A percentile compares a stretch with the other conserved stretches of the same genome.
Conservation (phyloP, 2,329 filamentous ascomycete species). For the Lachnellula willkommii region DNA sequence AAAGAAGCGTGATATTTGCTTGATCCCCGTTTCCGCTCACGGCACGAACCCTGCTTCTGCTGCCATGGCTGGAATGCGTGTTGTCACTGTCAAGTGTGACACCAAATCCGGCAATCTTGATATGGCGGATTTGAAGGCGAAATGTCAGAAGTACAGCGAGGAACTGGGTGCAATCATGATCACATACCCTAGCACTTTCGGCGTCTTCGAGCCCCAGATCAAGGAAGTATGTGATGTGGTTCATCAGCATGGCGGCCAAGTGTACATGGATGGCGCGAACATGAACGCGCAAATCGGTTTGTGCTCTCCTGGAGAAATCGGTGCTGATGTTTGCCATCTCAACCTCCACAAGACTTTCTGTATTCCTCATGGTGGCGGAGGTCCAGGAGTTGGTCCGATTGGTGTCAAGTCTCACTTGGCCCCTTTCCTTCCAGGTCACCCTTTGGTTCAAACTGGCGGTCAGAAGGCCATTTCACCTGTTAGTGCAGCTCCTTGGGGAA, state of each 20-base stretch:
- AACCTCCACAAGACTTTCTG: conserved; percentile 99
- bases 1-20: conserved; percentile 78
- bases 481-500: conserved; percentile 78
- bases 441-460: conserved; percentile 52
- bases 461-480: conserved; percentile 62
- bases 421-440: conserved; percentile 67
- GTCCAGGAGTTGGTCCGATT: conserved; percentile 89
- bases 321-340: conserved; percentile 92
- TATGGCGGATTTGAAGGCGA: conserved; percentile 75
- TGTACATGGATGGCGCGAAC: conserved; percentile 98
- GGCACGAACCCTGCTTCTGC: conserved; percentile 94
- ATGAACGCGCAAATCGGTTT: conserved; percentile 98
- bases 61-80: conserved; percentile 92
- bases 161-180: conserved; percentile 93
- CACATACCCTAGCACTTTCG: conserved; percentile 92
- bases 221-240: conserved; percentile 82
- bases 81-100: conserved; percentile 89
- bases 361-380: conserved; percentile 92
- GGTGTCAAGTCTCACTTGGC: conserved; percentile 79
- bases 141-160: conserved; percentile 81
- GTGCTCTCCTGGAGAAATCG: conserved; percentile 90
- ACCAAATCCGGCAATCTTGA: conserved; percentile 83
- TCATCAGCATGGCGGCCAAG: conserved; percentile 81
- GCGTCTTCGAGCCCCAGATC: conserved; percentile 86
- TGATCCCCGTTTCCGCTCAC: conserved; percentile 92